Base-by-base conservation (phyloP, 2,329 filamentous ascomycete species). In the Paraphaeosphaeria minitans region DNA sequence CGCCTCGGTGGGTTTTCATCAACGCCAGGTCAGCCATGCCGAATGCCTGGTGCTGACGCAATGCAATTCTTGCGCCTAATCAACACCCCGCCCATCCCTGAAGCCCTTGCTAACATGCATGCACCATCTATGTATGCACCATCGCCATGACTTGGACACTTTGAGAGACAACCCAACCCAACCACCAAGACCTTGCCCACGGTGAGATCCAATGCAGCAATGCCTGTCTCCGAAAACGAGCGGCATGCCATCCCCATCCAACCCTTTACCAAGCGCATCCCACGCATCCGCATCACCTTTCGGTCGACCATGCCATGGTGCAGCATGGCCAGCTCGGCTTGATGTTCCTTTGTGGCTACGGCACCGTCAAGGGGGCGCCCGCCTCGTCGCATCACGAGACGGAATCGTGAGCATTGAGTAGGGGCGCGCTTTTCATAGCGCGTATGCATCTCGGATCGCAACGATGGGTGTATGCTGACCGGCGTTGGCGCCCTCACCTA, bases 361-460 rank as follows among this genome's bases (percentile, higher is more conserved):
- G 37, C 19, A 57, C 61, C 63, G 67, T 60, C 59, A 63, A 59
- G 57, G 58, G 61, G 60, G 55, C 60, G 65, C 66, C 58, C 61
- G 62, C 60, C 59, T 67, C 49, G 65, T 70, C 39, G 66, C 66
- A 70, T 73, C 71, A 73, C 70, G 60, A 70, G 66, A 71, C 66
- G 59, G 22, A 46, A 53, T 55, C 57, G 66, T 66, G 65, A 72
- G 69, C 65, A 64, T 65, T 63, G 60, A 58, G 52, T 57, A 60
- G 60, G 54, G 61, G 57, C 61, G 51, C 43, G 53, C 43, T 58
- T 56, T 31, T 59, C 55, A 60, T 53, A 61, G 57, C 50, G 54
- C 57, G 48, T 53, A 55, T 57, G 51, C 60, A 56, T 56, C 61
- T 61, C 61, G 58, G 61, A 65, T 64, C 58, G 65, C 64, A 45